phyloP scores from a whole-genome alignment of 2,329 filamentous ascomycete genomes.

The Leptographium radiaticola region DNA sequence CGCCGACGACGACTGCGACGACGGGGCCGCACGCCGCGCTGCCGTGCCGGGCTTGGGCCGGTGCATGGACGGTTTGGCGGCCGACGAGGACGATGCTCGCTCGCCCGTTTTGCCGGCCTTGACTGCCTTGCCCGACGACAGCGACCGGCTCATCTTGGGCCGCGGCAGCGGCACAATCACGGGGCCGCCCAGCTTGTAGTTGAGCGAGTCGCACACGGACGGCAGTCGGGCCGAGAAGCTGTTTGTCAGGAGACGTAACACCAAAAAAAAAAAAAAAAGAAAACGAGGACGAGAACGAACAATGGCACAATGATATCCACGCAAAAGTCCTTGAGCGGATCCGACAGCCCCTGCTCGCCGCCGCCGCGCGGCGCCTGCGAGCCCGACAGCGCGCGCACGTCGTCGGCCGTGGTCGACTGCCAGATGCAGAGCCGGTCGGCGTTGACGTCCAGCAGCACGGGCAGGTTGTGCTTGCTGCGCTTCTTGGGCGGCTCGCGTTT shows the following conservation, averaged over 20 bases:
- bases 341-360: slow-evolving; percentile 27
- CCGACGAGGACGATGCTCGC: slow-evolving; percentile 2
- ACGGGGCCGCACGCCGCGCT: slow-evolving; percentile 24
- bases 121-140: background rate
- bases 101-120: background rate
- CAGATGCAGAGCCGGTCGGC: slow-evolving; percentile 72
- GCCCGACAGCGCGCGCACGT: slow-evolving; percentile 36
- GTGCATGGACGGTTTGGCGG: slow-evolving; percentile 26
- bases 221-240: slow-evolving; percentile 68
- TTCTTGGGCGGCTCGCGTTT: slow-evolving; percentile 35
- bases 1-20: slow-evolving; percentile 21
- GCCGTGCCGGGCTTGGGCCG: slow-evolving; percentile 33
- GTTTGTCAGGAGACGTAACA: slow-evolving; percentile 20
- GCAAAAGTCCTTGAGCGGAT: slow-evolving; percentile 64
- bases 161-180: slow-evolving; percentile 40
- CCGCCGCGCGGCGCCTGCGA: slow-evolving; percentile 24
- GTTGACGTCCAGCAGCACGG: slow-evolving; percentile 55
- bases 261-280: background rate
- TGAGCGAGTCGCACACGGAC: slow-evolving; percentile 55
- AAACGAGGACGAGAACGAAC: slow-evolving; percentile 28
- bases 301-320: slow-evolving; percentile 71
- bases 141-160: slow-evolving; percentile 23
- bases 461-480: slow-evolving; percentile 48
- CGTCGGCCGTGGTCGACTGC: slow-evolving; percentile 60
- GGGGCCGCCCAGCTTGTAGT: slow-evolving; percentile 64